Evolutionary conservation across 306 rosid species (phyloP), one percentile per base, ranked within the genome.

Genomic region (Spatholobus suberectus): DNA sequence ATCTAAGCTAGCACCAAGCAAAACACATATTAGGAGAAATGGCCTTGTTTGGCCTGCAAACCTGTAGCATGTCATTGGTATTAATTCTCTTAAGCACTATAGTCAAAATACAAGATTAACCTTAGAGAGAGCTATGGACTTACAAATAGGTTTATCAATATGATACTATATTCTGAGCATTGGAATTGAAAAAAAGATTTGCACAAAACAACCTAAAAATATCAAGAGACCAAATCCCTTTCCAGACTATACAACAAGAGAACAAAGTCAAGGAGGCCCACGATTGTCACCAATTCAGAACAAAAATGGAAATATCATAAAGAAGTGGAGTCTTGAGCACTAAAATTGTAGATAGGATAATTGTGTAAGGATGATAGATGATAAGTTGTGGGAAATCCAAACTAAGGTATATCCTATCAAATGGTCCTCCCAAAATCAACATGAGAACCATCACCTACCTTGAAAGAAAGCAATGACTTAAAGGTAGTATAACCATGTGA

Each of bases 21-120:
- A 21, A 81, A 81, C 44, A 73, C 52, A 44, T 26, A 73, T 81
- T 40, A 63, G 46, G 59, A 65, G 67, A 58, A 13, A 55, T 12
- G 32, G 21, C 55, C 43, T 73, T 35, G 38, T 65, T 32, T 21
- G 4, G 43, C 75, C 52, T 41, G 61, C 62, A 62, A 49, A 63
- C 26, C 17, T 18, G 11, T 15, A 55, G 46, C 43, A 49, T 26
- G 38, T 44, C 62, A 57, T 46, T 21, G 18, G 24, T 34, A 79
- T 79, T 44, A 80, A 55, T 29, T 54, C 70, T 80, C 59, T 3
- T 17, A 29, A 37, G 44, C 58, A 38, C 26, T 40, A 7, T 1
- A 6, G 24, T 80, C 83, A 58, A 40, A 69, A 70, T 46, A 52
- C 43, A 79, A 7, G 62, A 72, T 3, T 57, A 3, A 75, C 52